A percentile compares a stretch with the other conserved stretches of the same genome.
These are phyloP conservation scores for Wickerhamomyces chambardii DNA, from an alignment of 805 yeast genomes.

Conservation along the genomic window DNA sequence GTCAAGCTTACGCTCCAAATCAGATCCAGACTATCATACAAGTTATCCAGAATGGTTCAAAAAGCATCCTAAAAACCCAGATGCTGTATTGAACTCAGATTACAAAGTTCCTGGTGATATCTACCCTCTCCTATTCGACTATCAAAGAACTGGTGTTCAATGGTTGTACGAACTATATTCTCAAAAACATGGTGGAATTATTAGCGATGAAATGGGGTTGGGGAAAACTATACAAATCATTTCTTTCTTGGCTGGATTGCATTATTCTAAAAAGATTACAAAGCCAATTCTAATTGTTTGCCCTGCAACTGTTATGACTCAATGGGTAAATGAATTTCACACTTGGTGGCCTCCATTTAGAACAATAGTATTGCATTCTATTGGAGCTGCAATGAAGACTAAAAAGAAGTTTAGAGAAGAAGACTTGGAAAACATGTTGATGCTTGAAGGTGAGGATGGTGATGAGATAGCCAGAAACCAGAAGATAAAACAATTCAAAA, in stretches of 20 bases:
- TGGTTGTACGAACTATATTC: slow-evolving; percentile 94
- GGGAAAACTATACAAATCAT: slow-evolving; percentile 94
- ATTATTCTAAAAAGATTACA: slow-evolving; percentile 64
- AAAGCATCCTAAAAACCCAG: slow-evolving; percentile 73
- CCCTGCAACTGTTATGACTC: slow-evolving; percentile 81
- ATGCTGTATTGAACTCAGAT: slow-evolving; percentile 61
- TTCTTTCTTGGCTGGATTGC: slow-evolving; percentile 84
- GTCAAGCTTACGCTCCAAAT: slow-evolving; percentile 28
- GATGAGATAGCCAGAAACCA: too few relatives aligned
- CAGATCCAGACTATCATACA: slow-evolving; percentile 10
- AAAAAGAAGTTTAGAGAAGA: slow-evolving; percentile 44
- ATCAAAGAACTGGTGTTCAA: slow-evolving; percentile 94
- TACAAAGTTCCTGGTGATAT: slow-evolving; percentile 87
- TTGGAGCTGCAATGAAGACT: slow-evolving; percentile 35
- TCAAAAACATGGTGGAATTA: slow-evolving; percentile 88
- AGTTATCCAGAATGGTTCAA: slow-evolving; percentile 50
- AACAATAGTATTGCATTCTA: slow-evolving; percentile 57
- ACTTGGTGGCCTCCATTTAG: slow-evolving; percentile 75
- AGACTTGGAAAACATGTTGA: slow-evolving; percentile 39
- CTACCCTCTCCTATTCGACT: slow-evolving; percentile 78
- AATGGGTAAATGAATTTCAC: slow-evolving; percentile 82
- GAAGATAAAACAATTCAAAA: slow-evolving; percentile 51
- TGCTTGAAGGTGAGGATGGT: slow-evolving; percentile 32
- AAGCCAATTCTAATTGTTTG: slow-evolving; percentile 83
- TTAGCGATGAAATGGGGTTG: slow-evolving; percentile 98